Base-by-base conservation (phyloP, 768 basidiomycete genomes). In the Peribolospora baueri region DNA sequence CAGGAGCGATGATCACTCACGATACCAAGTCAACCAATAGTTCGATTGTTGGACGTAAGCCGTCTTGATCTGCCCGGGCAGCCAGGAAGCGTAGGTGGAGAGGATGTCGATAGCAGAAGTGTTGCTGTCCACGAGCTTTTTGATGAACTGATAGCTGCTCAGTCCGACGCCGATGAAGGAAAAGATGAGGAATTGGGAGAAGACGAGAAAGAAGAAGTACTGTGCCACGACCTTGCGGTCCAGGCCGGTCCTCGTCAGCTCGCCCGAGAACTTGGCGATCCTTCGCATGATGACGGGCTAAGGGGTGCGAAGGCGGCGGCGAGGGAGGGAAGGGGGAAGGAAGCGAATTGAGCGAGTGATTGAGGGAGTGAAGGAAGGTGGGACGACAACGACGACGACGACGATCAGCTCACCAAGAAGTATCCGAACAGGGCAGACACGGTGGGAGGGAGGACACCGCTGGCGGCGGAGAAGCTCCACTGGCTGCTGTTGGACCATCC, bases 1-100 rank as follows among this genome's bases (percentile, higher is more conserved):
- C 46, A 46, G 7, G 2, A n/a, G 41, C 7, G 36, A 52, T 42
- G 42, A 52, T 13, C 37, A 4, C 37, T 50, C 37, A 36, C 40
- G 86, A 72, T 90, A 85, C 71, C 79, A 90, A 3, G 85, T 91
- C 52, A 91, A 69, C 85, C 86, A 91, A 68, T 82, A 93, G 25
- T 82, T 84, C 6, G 81, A 73, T 64, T 97, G 91, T 62, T 82
- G 76, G 61, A 97, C 80, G 62, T 97, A 98, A 0, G 90, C 87
- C 51, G 71, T 69, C 63, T 93, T 84, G 63, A 97, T 84, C 4
- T 68, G 74, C 14, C 66, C 69, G 10, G 82, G 84, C 25, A 85
- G 72, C 43, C 72, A 82, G 84, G 55, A 4, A 45, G n/a, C 43
- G 7, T 25, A 42, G 13, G 36, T 8, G 11, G 5, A 42, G 42